phyloP scores from a whole-genome alignment of 306 rosid species.

The Vicia villosa region DNA sequence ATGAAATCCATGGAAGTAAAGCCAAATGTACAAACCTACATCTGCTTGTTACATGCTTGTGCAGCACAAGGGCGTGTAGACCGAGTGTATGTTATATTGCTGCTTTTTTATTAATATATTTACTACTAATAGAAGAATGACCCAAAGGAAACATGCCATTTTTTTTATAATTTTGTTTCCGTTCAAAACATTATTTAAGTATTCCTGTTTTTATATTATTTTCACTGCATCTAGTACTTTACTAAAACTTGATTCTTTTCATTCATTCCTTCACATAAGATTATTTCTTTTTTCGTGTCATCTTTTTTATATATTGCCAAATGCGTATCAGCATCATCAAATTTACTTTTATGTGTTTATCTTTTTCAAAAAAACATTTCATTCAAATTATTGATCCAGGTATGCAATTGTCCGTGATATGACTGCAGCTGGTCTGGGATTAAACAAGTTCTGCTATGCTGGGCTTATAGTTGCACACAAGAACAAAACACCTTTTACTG shows the following conservation, averaged over 20 bases:
- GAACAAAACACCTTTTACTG: conserved; percentile 71
- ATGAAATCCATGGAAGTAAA: conserved; percentile 77
- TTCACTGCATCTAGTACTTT: background rate
- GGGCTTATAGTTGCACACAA: conserved; percentile 82
- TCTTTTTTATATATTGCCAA: background rate
- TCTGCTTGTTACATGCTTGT: conserved; percentile 88
- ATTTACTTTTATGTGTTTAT: conserved; percentile 5
- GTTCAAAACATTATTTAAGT: background rate
- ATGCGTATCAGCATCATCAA: conserved; percentile 29
- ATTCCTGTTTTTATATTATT: background rate
- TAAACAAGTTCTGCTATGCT: conserved; percentile 85
- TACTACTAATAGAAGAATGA: background rate
- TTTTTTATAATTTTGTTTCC: background rate
- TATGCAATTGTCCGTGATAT: conserved; percentile 90
- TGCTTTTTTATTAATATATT: background rate
- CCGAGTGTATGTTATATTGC: conserved; percentile 66
- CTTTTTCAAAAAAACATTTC: background rate
- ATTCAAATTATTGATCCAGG: conserved; percentile 53
- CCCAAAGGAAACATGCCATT: background rate
- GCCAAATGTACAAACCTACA: conserved; percentile 78
- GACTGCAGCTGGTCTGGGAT: conserved; percentile 97
- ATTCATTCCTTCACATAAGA: background rate
- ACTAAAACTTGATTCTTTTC: background rate
- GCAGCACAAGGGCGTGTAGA: conserved; percentile 84
- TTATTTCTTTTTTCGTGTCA: conserved; percentile 6